Evolutionary conservation across 2,329 filamentous ascomycete genomes (phyloP).

Genomic region (Fusarium pseudocircinatum): DNA sequence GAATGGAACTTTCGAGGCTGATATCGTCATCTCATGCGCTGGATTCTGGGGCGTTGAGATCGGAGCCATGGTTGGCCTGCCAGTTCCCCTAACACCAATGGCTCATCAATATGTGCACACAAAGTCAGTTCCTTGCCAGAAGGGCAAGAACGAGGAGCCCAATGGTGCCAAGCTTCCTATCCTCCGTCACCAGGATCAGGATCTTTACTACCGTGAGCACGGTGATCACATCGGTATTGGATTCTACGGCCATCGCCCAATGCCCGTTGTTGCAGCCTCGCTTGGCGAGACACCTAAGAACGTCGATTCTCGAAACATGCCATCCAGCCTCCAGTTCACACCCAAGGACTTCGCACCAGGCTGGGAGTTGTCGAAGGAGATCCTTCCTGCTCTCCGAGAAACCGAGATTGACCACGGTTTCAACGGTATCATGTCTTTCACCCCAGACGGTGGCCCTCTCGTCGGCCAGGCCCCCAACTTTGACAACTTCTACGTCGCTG

Average conservation of each 20-base stretch:
- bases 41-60: slow-evolving; percentile 75
- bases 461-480: slow-evolving; percentile 67
- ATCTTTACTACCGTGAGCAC: slow-evolving; percentile 72
- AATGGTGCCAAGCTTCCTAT: slow-evolving; percentile 67
- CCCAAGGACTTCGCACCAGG: slow-evolving; percentile 68
- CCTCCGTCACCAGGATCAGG: slow-evolving; percentile 69
- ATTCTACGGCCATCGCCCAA: slow-evolving; percentile 70
- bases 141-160: slow-evolving; percentile 47
- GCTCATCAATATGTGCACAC: slow-evolving; percentile 73
- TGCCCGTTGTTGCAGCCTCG: slow-evolving; percentile 65
- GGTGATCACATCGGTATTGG: slow-evolving; percentile 71
- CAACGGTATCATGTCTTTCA: slow-evolving; percentile 74
- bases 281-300: slow-evolving; percentile 63
- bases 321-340: slow-evolving; percentile 69
- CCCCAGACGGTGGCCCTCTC: slow-evolving; percentile 69
- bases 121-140: slow-evolving; percentile 58
- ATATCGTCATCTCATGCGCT: slow-evolving; percentile 70
- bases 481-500: slow-evolving; percentile 71
- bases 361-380: slow-evolving; percentile 64
- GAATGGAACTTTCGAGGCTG: slow-evolving; percentile 61
- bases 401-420: slow-evolving; percentile 67
- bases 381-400: slow-evolving; percentile 62
- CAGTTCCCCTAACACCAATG: slow-evolving; percentile 68
- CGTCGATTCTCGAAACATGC: slow-evolving; percentile 69
- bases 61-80: slow-evolving; percentile 67